phyloP scores from a whole-genome alignment of 1,284 basidiomycete species.

The Leccinum pachyderme region DNA sequence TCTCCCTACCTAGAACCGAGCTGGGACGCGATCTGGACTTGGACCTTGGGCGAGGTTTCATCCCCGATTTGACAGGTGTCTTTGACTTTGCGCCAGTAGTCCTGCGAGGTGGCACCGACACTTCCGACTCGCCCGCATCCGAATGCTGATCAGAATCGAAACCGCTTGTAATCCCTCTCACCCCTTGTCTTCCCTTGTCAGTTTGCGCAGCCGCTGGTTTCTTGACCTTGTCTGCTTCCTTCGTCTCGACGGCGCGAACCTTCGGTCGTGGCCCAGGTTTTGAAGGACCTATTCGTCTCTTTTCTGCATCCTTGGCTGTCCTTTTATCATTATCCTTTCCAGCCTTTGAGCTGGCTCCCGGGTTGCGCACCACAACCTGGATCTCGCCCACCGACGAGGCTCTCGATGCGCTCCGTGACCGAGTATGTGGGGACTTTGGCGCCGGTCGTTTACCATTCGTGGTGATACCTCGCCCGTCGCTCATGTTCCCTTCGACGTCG shows the following conservation, averaged over 20 bases:
- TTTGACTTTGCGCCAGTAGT: background rate
- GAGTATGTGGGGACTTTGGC: background rate
- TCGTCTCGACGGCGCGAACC: background rate
- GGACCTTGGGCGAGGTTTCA: conserved; percentile 26
- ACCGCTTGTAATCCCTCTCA: background rate
- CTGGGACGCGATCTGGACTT: conserved; percentile 3
- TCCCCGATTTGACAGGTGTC: conserved; percentile 30
- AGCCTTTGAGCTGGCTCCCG: background rate
- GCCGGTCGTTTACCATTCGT: background rate
- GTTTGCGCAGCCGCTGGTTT: background rate
- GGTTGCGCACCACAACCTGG: conserved; percentile 12
- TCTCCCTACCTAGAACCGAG: background rate
- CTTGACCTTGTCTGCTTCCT: background rate
- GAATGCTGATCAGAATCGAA: conserved; percentile 4
- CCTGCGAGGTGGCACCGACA: conserved; percentile 16
- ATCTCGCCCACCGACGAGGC: conserved; percentile 18
- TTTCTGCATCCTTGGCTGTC: background rate
- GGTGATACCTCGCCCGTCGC: background rate
- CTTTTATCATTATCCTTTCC: conserved; percentile 1
- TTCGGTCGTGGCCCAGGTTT: background rate
- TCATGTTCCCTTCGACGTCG: conserved; percentile 2
- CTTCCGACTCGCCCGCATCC: conserved; percentile 4
- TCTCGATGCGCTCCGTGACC: conserved; percentile 7
- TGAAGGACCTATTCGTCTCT: background rate
- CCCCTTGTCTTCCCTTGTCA: background rate